These are phyloP conservation scores for Theobroma grandiflorum DNA, from an alignment of 441 rosid genomes.

Conservation along the genomic window DNA sequence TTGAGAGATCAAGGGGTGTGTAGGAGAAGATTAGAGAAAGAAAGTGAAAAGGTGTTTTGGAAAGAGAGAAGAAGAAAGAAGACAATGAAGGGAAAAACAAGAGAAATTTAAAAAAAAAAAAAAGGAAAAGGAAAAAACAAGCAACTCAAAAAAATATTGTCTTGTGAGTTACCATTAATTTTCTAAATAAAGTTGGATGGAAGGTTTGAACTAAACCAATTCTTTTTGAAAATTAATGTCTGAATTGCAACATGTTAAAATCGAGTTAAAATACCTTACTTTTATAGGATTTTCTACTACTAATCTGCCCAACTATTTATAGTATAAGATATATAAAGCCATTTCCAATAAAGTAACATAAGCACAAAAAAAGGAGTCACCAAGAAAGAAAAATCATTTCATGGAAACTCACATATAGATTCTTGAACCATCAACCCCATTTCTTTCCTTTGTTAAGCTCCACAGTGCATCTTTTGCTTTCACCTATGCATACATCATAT, in stretches of 20 bases:
- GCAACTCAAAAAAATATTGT: background rate
- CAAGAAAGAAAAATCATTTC: constrained; percentile 25
- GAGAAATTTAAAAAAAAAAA: background rate
- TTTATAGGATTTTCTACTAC: background rate
- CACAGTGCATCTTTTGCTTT: constrained; percentile 77
- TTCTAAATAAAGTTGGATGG: background rate
- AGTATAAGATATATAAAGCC: background rate
- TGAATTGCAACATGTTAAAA: background rate
- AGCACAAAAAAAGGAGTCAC: constrained; percentile 9
- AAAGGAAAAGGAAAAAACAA: background rate
- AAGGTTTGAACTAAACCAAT: background rate
- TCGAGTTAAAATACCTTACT: background rate
- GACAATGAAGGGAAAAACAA: background rate
- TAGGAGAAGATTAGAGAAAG: background rate
- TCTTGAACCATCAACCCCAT: constrained; percentile 92
- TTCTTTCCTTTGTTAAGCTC: constrained; percentile 68
- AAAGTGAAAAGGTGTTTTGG: background rate
- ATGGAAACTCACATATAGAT: constrained; percentile 72
- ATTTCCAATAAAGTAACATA: constrained; percentile 6
- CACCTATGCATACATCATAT: constrained; percentile 54
- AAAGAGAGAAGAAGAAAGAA: background rate
- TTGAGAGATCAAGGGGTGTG: background rate
- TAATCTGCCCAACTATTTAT: background rate
- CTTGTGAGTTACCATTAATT: background rate
- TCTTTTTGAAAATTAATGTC: background rate